Conservation (phyloP, 495 filamentous ascomycete genomes). For the Hypoxylon rickii region DNA sequence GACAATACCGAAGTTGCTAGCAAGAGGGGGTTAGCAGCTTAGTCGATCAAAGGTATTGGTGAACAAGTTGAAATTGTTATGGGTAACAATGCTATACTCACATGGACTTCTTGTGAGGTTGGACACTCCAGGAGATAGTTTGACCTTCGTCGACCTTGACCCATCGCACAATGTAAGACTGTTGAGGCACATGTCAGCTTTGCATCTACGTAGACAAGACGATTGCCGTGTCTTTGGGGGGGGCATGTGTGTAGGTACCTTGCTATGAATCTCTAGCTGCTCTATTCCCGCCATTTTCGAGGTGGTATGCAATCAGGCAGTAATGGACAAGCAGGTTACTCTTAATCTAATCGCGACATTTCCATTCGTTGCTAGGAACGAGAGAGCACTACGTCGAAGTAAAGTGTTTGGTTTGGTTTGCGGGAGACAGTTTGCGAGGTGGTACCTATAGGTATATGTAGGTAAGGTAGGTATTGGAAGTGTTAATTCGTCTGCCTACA, state of each 20-base stretch:
- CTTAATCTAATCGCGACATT: constrained; percentile 5
- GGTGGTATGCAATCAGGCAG: constrained; percentile 1
- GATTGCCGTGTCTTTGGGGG: no score
- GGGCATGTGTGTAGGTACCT: constrained; percentile 68
- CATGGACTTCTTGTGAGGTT: constrained; percentile 97
- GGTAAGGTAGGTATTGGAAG: neutral
- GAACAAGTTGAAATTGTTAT: neutral
- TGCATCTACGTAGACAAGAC: no score
- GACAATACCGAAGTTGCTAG: constrained; percentile 91
- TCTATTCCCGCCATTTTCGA: constrained; percentile 86
- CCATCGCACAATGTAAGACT: constrained; percentile 99
- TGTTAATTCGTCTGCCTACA: constrained; percentile 9
- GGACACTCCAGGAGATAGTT: constrained; percentile 96
- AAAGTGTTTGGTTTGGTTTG: no score
- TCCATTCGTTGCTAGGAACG: constrained; percentile 8
- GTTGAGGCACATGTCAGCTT: constrained; percentile 12
- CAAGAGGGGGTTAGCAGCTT: neutral
- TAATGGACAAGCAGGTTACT: neutral
- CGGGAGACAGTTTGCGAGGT: neutral
- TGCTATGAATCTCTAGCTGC: constrained; percentile 96
- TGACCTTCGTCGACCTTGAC: constrained; percentile 84
- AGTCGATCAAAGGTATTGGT: neutral
- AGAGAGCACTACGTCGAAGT: no score
- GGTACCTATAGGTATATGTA: neutral
- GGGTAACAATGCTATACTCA: constrained; percentile 35